Conservation (phyloP, 345 rosid species). For the Punica granatum region DNA sequence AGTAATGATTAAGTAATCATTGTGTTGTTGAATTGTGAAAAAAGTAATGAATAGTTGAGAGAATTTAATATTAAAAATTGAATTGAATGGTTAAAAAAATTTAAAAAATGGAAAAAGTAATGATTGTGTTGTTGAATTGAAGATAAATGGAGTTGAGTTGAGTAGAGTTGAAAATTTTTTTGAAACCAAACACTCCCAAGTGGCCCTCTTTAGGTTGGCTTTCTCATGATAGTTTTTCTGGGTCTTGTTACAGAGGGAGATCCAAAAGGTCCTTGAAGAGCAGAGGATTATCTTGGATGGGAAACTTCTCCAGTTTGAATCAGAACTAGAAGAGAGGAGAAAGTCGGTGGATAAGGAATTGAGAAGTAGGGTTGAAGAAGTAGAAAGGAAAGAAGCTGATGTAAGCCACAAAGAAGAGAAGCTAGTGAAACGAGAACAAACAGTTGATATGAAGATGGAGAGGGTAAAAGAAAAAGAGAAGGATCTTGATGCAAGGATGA, state of each 20-base stretch:
- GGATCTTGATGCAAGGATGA: conserved; percentile 49
- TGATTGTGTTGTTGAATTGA: too few species aligned
- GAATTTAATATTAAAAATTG: too few species aligned
- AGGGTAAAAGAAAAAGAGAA: conserved; percentile 66
- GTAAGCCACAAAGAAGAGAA: conserved; percentile 45
- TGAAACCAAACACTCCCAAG: not conserved
- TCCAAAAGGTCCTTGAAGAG: conserved; percentile 60
- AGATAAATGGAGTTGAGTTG: too few species aligned
- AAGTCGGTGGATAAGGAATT: conserved; percentile 53
- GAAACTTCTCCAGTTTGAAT: conserved; percentile 46
- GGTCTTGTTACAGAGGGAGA: conserved; percentile 39
- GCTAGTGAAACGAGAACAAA: conserved; percentile 48
- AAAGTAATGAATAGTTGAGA: too few species aligned
- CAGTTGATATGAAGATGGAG: conserved; percentile 41
- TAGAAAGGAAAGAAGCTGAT: conserved; percentile 44
- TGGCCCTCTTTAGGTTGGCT: not conserved
- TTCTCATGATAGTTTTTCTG: not conserved
- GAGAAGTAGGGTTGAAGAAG: conserved; percentile 33
- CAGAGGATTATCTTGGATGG: conserved; percentile 43
- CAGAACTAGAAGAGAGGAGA: conserved; percentile 48
- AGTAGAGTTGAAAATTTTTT: too few species aligned
- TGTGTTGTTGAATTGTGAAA: too few species aligned
- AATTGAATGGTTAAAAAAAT: too few species aligned
- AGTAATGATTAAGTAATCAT: too few species aligned
- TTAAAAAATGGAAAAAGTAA: too few species aligned